A percentile compares a stretch with the other conserved stretches of the same genome.
phyloP scores from a whole-genome alignment of 305 asterid species.

The Solanum chacoense region DNA sequence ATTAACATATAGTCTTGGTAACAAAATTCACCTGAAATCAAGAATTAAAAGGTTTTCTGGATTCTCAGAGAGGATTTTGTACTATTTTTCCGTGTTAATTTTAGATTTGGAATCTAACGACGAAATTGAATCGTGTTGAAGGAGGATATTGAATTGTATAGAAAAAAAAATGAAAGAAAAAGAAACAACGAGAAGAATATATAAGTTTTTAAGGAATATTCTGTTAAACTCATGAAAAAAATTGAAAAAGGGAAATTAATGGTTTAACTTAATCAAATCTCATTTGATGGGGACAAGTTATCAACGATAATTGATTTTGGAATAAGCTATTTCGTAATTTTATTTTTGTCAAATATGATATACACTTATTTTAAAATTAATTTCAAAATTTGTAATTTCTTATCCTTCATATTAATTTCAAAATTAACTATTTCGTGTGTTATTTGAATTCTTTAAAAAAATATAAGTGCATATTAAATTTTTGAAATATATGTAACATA shows the following conservation, averaged over 20 bases:
- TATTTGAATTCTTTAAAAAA: too few relatives aligned
- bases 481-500: too few relatives aligned
- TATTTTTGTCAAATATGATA: too few relatives aligned
- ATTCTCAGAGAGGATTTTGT: not conserved
- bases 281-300: not conserved
- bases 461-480: too few relatives aligned
- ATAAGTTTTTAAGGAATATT: not conserved
- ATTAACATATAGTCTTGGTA: not conserved
- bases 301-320: too few relatives aligned
- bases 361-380: too few relatives aligned
- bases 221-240: not conserved
- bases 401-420: too few relatives aligned
- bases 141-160: not conserved
- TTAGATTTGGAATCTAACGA: not conserved
- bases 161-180: too few relatives aligned
- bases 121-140: not conserved
- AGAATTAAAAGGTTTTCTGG: not conserved
- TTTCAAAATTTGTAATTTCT: too few relatives aligned
- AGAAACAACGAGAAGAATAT: not conserved
- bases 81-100: not conserved
- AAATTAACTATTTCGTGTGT: too few relatives aligned
- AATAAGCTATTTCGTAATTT: too few relatives aligned
- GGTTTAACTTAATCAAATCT: not conserved
- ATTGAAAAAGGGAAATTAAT: not conserved
- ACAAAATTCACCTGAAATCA: not conserved